Base-by-base conservation (phyloP, 176 grass and related monocot species). In the Aegilops umbellulata region DNA sequence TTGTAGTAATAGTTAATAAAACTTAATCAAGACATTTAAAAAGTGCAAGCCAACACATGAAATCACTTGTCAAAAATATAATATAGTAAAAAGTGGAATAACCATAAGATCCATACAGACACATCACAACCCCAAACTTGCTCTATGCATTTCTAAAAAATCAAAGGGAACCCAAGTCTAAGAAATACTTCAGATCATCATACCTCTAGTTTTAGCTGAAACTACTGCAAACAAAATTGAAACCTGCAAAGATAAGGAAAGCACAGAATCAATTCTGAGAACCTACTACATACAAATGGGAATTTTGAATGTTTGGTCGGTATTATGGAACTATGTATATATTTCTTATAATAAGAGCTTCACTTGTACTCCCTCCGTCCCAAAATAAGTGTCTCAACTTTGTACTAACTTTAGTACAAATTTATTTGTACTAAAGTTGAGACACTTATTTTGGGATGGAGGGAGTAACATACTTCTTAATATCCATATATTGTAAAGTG, bases 151-250 rank as follows among this genome's bases (percentile, higher is more conserved):
- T 51, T 51, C 15, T 17, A 49, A 49, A 49, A 0, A 49, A 49
- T 49, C 5, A 49, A 49, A 49, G 46, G 44, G 46, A 49, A 19
- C 17, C 51, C 2, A 55, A 17, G 51, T 55, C 14, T 66, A 32
- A 31, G 65, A 49, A 67, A 67, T 16, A 32, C 6, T 31, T 36
- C 69, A 73, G 38, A 73, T 73, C 38, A 44, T 15, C 39, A 74
- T 47, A 74, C 39, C 39, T 74, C 39, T 26, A 47, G 70, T 74
- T 47, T 74, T 74, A 24, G 70, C 39, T 47, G 70, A 74, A 74
- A 74, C 39, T 24, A 74, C 38, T 47, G 44, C 39, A 74, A 14
- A 74, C 70, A 74, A 74, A 74, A 17, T 41, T 47, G 70, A 74
- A 74, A 74, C 39, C 70, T 74, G 70, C 6, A 47, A 74, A 73